phyloP scores from a whole-genome alignment of 768 basidiomycete genomes.

The Exidia glandulosa region DNA sequence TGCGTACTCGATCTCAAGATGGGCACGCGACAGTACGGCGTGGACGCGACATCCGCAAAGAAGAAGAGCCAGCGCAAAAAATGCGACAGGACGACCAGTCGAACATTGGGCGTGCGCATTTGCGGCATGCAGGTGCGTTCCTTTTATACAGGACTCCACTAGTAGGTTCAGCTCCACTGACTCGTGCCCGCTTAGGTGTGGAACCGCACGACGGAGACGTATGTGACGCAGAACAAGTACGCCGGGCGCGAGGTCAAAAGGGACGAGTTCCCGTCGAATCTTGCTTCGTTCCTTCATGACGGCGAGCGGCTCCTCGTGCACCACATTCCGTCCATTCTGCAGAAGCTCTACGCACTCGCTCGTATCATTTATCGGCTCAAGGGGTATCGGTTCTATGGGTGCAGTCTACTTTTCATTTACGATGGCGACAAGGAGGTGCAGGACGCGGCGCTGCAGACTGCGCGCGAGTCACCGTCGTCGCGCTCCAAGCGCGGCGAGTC shows the following conservation, averaged over 20 bases:
- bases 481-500: constrained; percentile 71
- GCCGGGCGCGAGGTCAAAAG: constrained; percentile 82
- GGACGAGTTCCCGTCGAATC: constrained; percentile 71
- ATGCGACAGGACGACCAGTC: constrained; percentile 91
- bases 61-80: constrained; percentile 99
- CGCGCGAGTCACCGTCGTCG: constrained; percentile 51
- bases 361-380: constrained; percentile 79
- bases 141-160: not conserved
- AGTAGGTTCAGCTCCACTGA: constrained; percentile 1
- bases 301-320: constrained; percentile 76
- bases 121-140: constrained; percentile 95
- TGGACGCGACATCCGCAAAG: constrained; percentile 83
- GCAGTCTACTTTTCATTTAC: constrained; percentile 92
- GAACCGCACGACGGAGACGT: constrained; percentile 75
- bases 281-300: constrained; percentile 76
- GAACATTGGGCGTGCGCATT: constrained; percentile 79
- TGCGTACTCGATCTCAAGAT: constrained; percentile 98
- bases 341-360: constrained; percentile 89
- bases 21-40: constrained; percentile 98
- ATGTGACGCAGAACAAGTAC: constrained; percentile 93
- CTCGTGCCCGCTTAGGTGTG: constrained; percentile 54
- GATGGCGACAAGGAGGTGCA: constrained; percentile 90
- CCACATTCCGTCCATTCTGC: constrained; percentile 84
- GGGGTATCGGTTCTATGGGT: constrained; percentile 98
- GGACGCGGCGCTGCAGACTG: constrained; percentile 52